A percentile compares a stretch with the other conserved stretches of the same genome.
These are phyloP conservation scores for Colletotrichum sp. DNA, from an alignment of 2,329 filamentous ascomycete species.

Conservation along the genomic window DNA sequence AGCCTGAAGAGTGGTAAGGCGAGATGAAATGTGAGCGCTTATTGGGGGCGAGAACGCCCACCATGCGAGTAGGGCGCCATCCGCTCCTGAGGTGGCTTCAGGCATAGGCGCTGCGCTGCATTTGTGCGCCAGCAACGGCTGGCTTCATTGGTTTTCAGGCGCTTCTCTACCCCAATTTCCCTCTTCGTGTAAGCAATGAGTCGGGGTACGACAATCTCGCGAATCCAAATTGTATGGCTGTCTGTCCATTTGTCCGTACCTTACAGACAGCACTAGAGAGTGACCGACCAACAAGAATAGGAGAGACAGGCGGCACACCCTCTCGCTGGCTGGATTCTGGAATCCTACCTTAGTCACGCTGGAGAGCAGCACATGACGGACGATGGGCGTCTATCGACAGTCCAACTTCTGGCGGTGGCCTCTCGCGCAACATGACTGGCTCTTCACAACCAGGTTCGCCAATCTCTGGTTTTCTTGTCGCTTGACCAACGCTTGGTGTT, in stretches of 20 bases:
- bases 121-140: background rate
- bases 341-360: background rate
- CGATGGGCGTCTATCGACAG: background rate
- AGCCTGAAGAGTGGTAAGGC: background rate
- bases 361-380: background rate
- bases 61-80: background rate
- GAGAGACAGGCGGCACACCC: background rate
- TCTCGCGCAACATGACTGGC: background rate
- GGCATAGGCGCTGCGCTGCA: background rate
- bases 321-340: background rate
- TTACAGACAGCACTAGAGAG: background rate
- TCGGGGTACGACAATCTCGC: slow-evolving; percentile 2
- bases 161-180: background rate
- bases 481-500: background rate
- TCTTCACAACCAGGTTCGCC: background rate
- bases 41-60: background rate
- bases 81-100: background rate
- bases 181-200: slow-evolving; percentile 1
- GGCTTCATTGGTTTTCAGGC: background rate
- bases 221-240: background rate
- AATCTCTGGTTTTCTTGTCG: background rate
- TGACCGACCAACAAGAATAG: background rate
- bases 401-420: background rate
- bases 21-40: slow-evolving; percentile 9
- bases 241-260: background rate